Percentiles rank a stretch among this genome's conserved stretches.
Conservation (phyloP, 371 early-diverging fungal genomes). For the Mortierella sp. region DNA sequence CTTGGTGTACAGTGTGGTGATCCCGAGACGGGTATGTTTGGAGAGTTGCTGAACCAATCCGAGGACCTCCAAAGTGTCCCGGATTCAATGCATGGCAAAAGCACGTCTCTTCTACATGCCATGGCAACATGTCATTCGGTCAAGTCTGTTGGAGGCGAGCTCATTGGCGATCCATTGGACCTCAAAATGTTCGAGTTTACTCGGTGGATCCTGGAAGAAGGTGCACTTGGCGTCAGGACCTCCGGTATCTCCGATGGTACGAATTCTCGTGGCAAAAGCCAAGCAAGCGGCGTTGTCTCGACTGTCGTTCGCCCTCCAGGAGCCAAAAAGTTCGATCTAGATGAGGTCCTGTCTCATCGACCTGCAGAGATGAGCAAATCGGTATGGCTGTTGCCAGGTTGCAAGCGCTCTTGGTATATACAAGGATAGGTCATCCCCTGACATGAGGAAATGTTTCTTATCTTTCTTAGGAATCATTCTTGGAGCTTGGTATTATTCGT, state of each 20-base stretch:
- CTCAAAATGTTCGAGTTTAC: conserved; percentile 99
- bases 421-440: background rate
- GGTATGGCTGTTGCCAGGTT: conserved; percentile 1
- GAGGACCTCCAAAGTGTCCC: conserved; percentile 22
- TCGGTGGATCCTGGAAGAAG: conserved; percentile 91
- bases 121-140: conserved; percentile 98
- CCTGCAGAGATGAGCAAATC: conserved; percentile 22
- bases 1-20: conserved; percentile 80
- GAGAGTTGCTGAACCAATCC: conserved; percentile 50
- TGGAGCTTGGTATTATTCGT: conserved; percentile 92
- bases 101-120: conserved; percentile 68
- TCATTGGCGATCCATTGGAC: conserved; percentile 99
- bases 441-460: background rate
- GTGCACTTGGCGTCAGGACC: conserved; percentile 55
- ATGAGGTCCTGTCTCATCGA: conserved; percentile 38
- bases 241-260: conserved; percentile 16
- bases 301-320: conserved; percentile 91
- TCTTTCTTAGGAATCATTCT: conserved; percentile 27
- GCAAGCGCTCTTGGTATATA: background rate
- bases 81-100: conserved; percentile 40
- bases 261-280: conserved; percentile 10
- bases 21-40: conserved; percentile 54
- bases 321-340: conserved; percentile 57
- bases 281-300: conserved; percentile 70
- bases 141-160: conserved; percentile 88